Conservation (phyloP, 2,329 filamentous ascomycete genomes). For the Alternaria triticimaculans region DNA sequence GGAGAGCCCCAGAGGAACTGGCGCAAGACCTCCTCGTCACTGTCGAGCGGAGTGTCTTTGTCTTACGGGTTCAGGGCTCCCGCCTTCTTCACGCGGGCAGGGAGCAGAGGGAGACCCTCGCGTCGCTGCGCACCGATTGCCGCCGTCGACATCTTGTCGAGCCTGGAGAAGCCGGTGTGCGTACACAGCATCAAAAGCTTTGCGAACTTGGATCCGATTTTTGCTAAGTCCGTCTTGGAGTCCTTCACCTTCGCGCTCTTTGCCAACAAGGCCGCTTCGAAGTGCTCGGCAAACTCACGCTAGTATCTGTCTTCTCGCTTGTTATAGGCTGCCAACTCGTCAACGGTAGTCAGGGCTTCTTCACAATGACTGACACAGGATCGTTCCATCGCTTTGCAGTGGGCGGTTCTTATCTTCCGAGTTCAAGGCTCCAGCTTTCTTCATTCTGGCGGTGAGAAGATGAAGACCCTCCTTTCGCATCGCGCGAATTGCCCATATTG, state of each 20-base stretch:
- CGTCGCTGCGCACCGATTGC: background rate
- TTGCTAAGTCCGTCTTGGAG: too few relatives aligned
- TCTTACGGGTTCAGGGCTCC: background rate
- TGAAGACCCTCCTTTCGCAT: background rate
- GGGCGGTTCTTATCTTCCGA: background rate
- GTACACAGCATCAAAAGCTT: background rate
- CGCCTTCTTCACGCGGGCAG: background rate
- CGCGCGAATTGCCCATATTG: background rate
- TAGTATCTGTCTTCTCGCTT: too few relatives aligned
- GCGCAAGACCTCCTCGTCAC: background rate
- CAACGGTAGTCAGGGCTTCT: too few relatives aligned
- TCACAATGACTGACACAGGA: background rate
- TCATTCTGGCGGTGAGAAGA: background rate
- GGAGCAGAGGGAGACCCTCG: background rate
- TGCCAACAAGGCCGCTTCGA: too few relatives aligned
- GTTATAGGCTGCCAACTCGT: too few relatives aligned
- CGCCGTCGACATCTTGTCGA: background rate
- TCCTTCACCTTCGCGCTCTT: too few relatives aligned
- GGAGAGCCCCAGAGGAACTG: background rate
- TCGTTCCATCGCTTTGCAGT: background rate
- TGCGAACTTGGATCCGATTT: background rate
- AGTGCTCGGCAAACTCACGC: too few relatives aligned
- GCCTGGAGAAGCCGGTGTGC: background rate
- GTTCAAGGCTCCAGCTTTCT: background rate
- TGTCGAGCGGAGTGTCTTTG: background rate